Evolutionary conservation across 1,139 yeast species (phyloP), one percentile per base, ranked within the genome.

Genomic region (Suhomyces kunorum): DNA sequence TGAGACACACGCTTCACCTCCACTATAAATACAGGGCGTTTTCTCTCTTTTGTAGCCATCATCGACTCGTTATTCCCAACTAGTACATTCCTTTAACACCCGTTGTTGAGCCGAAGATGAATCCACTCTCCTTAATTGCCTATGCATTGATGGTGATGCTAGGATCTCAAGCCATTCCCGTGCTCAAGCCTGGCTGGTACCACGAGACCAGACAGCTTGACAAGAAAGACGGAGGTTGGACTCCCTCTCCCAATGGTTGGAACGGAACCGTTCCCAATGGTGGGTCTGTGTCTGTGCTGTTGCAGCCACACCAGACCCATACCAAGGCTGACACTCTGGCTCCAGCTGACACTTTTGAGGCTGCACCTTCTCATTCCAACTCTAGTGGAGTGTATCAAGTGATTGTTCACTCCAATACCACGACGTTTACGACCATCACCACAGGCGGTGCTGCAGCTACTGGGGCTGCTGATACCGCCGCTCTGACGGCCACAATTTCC

Each of bases 61-160:
- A 18, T 20, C 38, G 29, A 7, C 34, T 32, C 32, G 13, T 34
- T 38, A n/a, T n/a, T n/a, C n/a, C 44, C 39, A 38, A 38, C 44
- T 41, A 34, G 36, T 38, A 37, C 41, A 32, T 29, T 41, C 41
- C 44, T 41, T 41, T 28, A 8, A 14, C 9, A 3, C 5, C 6
- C 16, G 8, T 8, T 7, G 7, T 16, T 17, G 25, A 34, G 36
- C 22, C 34, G 14, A 37, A 33, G 34, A 41, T 41, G 44, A 41
- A 41, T 35, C 44, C 44, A 28, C 36, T 34, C 15, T 32, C 40
- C 32, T 34, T 41, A 20, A 27, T 41, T 16, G 15, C 38, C 33
- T 36, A 25, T 24, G 36, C 38, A 28, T 15, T 37, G 8, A 15
- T 26, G 9, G 25, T 34, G 8, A 16, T 36, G 26, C 29, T 36